These are phyloP conservation scores for Hyphopichia pseudoburtonii DNA, from an alignment of 1,139 yeast genomes.

Conservation along the genomic window DNA sequence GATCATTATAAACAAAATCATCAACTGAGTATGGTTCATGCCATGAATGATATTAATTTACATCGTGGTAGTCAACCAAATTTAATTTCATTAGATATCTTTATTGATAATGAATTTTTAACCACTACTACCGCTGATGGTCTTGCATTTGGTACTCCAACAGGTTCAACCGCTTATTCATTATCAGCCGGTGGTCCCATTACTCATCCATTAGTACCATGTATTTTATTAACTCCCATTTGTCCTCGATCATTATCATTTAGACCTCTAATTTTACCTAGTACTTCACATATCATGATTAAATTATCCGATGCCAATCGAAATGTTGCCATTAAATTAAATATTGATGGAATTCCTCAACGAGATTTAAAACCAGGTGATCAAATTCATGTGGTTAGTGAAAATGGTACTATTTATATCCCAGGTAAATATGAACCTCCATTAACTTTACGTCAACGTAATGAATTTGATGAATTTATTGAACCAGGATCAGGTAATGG, in stretches of 20 bases:
- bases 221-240: conserved; percentile 81
- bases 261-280: conserved; percentile 80
- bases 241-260: conserved; percentile 88
- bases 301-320: conserved; percentile 56
- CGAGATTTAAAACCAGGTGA: conserved; percentile 71
- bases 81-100: conserved; percentile 76
- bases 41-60: conserved; percentile 87
- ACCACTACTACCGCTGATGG: conserved; percentile 95
- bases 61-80: conserved; percentile 91
- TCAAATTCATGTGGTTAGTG: conserved; percentile 68
- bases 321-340: conserved; percentile 50
- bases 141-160: conserved; percentile 79
- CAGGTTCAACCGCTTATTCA: conserved; percentile 94
- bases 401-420: conserved; percentile 53
- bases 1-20: conserved; percentile 16
- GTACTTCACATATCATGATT: conserved; percentile 66
- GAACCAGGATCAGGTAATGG: conserved; percentile 15
- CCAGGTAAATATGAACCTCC: conserved; percentile 31
- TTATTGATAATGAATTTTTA: conserved; percentile 74
- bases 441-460: conserved; percentile 4
- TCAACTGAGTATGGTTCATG: conserved; percentile 48
- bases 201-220: conserved; percentile 84
- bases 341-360: conserved; percentile 81
- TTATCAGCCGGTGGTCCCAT: conserved; percentile 90
- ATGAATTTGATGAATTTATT: conserved; percentile 13